Evolutionary conservation across 148 eudicot species (phyloP), one percentile per base, ranked within the genome.

Genomic region (Cornus suecica): DNA sequence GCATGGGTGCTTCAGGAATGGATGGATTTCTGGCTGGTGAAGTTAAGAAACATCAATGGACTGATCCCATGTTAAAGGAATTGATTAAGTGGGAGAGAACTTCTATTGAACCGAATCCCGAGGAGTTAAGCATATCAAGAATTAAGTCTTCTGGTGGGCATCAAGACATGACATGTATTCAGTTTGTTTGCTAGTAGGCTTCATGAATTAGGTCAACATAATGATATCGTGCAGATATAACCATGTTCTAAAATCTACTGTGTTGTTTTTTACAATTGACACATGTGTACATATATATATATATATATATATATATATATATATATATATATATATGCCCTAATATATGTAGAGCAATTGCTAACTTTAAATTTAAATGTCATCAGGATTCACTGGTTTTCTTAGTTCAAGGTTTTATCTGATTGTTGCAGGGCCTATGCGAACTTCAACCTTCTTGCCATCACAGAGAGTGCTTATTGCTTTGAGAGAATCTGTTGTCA

Each of bases 41-140:
- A 82, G 82, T 91, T 56, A 74, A 58, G 70, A 90, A 87, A 70
- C 99, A 96, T 76, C 89, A 90, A 52, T 93, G 99, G 99, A 80
- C 78, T 73, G 79, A 80, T 76, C 72, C 84, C 37, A 58, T 77
- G 76, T 78, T 96, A 42, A 71, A 84, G 70, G 89, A 91, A 74
- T 85, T 96, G 72, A 87, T 91, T 61, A 70, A 75, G 71, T 96
- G 98, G 98, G 98, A 96, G 66, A 87, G 99, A 79, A 78, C 67
- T 65, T 78, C 83, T 58, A 82, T 91, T 61, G 86, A 85, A 74
- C 99, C 99, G 51, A 77, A 77, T 78, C 78, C 77, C 34, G 89
- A 79, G 66, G 73, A 84, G 62, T 58, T 76, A 65, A 76, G 48
- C 80, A 23, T 65, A 73, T 83, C 76, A 32, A 29, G 52, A 48